Base-by-base conservation (phyloP, 2,329 filamentous ascomycete genomes). In the Cladophialophora chaetospira region DNA sequence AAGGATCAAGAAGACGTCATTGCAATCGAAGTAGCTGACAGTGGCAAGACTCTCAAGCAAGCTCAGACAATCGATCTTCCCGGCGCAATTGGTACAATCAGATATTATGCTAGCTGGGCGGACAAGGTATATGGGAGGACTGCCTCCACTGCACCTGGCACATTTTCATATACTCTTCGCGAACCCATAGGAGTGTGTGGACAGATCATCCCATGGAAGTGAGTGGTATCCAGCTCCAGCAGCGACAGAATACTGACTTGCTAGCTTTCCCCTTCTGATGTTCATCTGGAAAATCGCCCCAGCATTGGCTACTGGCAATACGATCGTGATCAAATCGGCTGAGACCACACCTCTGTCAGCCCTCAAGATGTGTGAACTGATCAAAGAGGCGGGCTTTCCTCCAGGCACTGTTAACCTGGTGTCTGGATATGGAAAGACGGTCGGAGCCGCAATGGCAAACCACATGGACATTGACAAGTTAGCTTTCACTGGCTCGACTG, bases 171-270 rank as follows among this genome's bases (percentile, higher is more conserved):
- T 79, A 91, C 88, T 66, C 80, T 82, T 69, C 83, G 85, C 65
- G 89, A 96, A 82, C 88, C 91, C 33, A 75, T 85, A 62, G 89
- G 89, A 28, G 89, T 94, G 0, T 89, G 88, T 64, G 88, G 82
- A 8, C 80, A 83, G 71, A 91, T 91, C 61, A 89, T 94, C 68
- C 89, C 89, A 61, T 92, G 89, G 89, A 93, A 93, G 79, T 93
- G 91, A 77, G 89, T 89, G 5, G 77, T 93, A 46, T 82, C 88
- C 69, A 92, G 92, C 88, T 15, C 28, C 10, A 17, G 19, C 26
- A 6, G 13, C 42, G 11, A 46, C 49, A 56, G 28, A 28, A 13
- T 29, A 47, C 21, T 9, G 13, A n/a, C 28, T 28, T 28, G 13
- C 44, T 52, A 35, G 44, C 53, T 50, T 53, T 23, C 48, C 33